Evolutionary conservation across 495 filamentous ascomycete genomes (phyloP), one percentile per base, ranked within the genome.

Genomic region (Trichocladium uniseriatum): DNA sequence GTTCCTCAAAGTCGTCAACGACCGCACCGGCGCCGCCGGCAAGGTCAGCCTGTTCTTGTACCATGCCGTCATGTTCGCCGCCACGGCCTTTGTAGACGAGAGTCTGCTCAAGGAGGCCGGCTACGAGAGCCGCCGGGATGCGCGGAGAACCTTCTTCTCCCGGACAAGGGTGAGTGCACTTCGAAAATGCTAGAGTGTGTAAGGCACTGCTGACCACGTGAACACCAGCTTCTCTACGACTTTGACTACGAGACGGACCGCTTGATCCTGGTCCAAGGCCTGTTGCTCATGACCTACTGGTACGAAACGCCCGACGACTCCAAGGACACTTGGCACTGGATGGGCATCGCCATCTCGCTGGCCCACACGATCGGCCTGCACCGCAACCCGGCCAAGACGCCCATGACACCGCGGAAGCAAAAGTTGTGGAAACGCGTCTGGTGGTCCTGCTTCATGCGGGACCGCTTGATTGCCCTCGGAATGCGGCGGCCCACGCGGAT

Each of bases 391-490:
- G 81, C 83, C 35, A 84, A 81, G 35, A 61, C 65, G 21, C 79
- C 74, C 49, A 87, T 91, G 83, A 75, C 82, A 22, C 57, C 73
- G 16, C 74, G 78, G 45, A 79, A 80, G 61, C 82, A 86, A 57
- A 81, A 78, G 51, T 70, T 94, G 53, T 91, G 87, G 86, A 94
- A 89, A 65, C 73, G 87, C 28, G 87, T 95, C 47, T 95, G 89
- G 89, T 95, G 89, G 89, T 89, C 85, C 40, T 89, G 84, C 48
- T 92, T 90, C 57, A 92, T 91, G 75, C 80, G 88, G 36, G 89
- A 95, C 66, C 84, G 87, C 36, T 67, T 94, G 29, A 84, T 95
- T 49, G 89, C 89, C 5, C 64, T 95, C 16, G 89, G 89, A 31
- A 94, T 94, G 88, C 78, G 89, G 43, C 78, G 89, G 50, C 89